phyloP scores from a whole-genome alignment of 176 grass and related monocot species.

The Paspalum vaginatum region DNA sequence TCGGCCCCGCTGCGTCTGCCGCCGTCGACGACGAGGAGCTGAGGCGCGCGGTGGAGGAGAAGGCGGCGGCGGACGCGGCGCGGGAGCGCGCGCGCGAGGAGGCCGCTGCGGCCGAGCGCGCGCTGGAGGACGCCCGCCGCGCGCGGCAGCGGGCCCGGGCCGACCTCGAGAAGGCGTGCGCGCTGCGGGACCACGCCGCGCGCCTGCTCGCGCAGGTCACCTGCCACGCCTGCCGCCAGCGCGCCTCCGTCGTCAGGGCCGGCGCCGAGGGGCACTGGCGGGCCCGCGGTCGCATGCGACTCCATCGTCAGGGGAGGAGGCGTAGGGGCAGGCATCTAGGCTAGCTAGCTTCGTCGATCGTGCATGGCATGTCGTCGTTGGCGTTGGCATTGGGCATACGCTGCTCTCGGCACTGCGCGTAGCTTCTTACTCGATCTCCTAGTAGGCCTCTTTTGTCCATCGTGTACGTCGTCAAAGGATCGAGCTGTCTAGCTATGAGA shows the following conservation, averaged over 20 bases:
- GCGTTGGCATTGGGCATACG: too few relatives aligned
- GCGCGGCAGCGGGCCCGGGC: slow-evolving; percentile 67
- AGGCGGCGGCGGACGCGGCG: slow-evolving; percentile 54
- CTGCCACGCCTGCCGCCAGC: slow-evolving; percentile 77
- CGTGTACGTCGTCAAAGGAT: too few relatives aligned
- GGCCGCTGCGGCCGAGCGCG: slow-evolving; percentile 64
- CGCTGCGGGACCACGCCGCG: slow-evolving; percentile 65
- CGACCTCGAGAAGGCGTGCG: slow-evolving; percentile 73
- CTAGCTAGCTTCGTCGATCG: too few relatives aligned
- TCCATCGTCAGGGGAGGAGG: slow-evolving; percentile 41
- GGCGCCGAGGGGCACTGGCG: slow-evolving; percentile 35
- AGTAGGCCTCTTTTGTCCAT: too few relatives aligned
- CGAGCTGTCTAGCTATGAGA: too few relatives aligned
- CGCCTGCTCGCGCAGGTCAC: slow-evolving; percentile 73
- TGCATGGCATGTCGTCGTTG: neutral
- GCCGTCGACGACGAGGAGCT: slow-evolving; percentile 22
- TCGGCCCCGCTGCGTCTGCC: slow-evolving; percentile 34
- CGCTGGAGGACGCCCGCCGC: slow-evolving; percentile 67
- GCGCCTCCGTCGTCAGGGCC: slow-evolving; percentile 19
- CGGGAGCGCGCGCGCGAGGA: slow-evolving; percentile 59
- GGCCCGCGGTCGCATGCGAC: slow-evolving; percentile 39
- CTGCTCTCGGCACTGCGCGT: too few relatives aligned
- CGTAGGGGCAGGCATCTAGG: slow-evolving; percentile 41
- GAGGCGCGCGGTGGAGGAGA: slow-evolving; percentile 56
- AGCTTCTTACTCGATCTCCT: too few relatives aligned